Base-by-base conservation (phyloP, 805 yeast genomes). In the Grigorovia transvaalensis region DNA sequence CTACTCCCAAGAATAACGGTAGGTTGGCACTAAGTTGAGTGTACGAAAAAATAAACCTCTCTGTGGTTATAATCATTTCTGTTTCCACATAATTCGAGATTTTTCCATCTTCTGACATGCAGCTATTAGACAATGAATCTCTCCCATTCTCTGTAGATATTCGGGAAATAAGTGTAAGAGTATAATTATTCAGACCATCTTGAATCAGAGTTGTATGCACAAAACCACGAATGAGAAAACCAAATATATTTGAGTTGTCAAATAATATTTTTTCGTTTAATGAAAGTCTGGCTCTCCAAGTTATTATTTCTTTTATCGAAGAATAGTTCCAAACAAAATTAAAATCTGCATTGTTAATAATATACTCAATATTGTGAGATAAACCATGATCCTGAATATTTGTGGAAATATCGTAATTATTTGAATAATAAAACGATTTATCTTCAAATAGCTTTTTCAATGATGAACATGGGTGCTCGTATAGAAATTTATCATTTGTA, bases 1-100 rank as follows among this genome's bases (percentile, higher is more conserved):
- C 96, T 59, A 89, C 91, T 62, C 91, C 99, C 95, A 96, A 93
- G 62, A 88, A 91, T 7, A 93, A 71, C 0, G 99, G 99, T 1
- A 90, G 90, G 30, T 95, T 86, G 3, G 98, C 99, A 57, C 96
- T 73, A 2, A 90, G 76, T 68, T 89, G 96, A 0, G 85, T 77
- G 66, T 84, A 91, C 1, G 96, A 81, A 59, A 82, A 85, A 70
- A 74, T 68, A 69, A 77, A 65, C 5, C 56, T 56, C 46, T 71
- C 70, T 45, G 74, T 71, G 61, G 81, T 77, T 53, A 82, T 74
- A 19, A 93, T 81, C 18, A 88, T 74, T 62, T 93, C 99, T 0
- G 96, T 85, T 62, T 89, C 97, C 35, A 88, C 87, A 62, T 83
- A 88, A 65, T 88, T 89, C 45, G 98, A 90, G 27, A 90, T 96